Percentiles rank a stretch among this genome's conserved stretches.
These are phyloP conservation scores for Penicillium hesseltinei DNA, from an alignment of 2,329 filamentous ascomycete species.

Conservation along the genomic window DNA sequence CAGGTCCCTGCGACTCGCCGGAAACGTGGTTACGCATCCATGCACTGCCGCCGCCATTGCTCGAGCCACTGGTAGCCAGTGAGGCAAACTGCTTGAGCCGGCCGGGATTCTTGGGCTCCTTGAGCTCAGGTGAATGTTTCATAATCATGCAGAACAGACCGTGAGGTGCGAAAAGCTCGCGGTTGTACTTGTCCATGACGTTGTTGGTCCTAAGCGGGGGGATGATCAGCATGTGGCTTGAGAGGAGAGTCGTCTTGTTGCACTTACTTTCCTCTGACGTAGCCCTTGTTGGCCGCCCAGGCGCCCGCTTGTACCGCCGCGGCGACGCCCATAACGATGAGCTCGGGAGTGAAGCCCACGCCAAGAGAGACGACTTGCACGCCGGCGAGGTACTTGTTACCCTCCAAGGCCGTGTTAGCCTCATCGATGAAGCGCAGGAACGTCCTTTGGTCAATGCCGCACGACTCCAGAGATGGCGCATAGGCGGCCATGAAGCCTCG, in stretches of 20 bases:
- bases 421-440: conserved; percentile 31
- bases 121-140: neutral
- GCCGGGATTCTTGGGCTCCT: neutral
- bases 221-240: neutral
- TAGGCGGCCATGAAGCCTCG: conserved; percentile 8
- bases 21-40: neutral
- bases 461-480: neutral
- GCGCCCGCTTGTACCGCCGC: conserved; percentile 37
- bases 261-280: conserved; percentile 7
- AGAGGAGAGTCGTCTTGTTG: neutral
- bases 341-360: conserved; percentile 1
- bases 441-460: conserved; percentile 1
- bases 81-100: neutral
- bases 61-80: neutral
- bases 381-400: conserved; percentile 34
- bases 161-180: neutral
- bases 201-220: neutral
- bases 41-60: neutral
- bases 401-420: conserved; percentile 36
- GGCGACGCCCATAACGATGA: conserved; percentile 35
- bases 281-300: conserved; percentile 34
- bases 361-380: conserved; percentile 39
- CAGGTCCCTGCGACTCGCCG: neutral
- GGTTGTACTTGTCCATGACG: neutral
- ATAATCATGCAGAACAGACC: neutral